Evolutionary conservation across 208 protist genomes (phyloP), one percentile per base, ranked within the genome.

Genomic region (Wallacemonas sp.): DNA sequence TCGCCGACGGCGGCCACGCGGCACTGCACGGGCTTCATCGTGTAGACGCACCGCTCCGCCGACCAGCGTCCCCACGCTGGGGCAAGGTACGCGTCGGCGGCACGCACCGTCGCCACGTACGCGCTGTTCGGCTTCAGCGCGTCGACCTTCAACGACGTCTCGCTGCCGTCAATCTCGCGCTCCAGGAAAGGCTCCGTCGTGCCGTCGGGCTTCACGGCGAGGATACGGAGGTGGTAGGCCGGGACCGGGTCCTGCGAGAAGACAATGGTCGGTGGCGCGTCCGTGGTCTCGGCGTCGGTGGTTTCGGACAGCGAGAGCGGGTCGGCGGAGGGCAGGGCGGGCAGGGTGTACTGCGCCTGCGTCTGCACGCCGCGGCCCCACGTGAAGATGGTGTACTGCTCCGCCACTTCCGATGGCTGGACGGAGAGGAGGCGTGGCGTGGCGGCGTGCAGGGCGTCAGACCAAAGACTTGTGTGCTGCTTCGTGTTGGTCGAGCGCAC

Each of bases 61-160:
- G 89, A 93, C 91, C 93, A 97, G 54, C 83, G 67, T 28, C 91
- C 87, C 89, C 91, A 96, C 67, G 94, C 79, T 1, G 84, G 84
- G 44, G 41, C 54, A n/a, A 77, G 57, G 32, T 65, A 26, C 11
- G 48, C 66, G 44, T 93, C 93, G 50, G 76, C 48, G 10, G 87
- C 84, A 12, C 86, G 84, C 32, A 83, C 79, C 26, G 70, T 76
- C 2, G 90, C 67, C 7, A 88, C 55, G 62, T 96, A 97, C 1
- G 79, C 74, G 25, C 79, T 79, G 81, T 95, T 93, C 16, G 84
- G 84, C 29, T 33, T 45, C 18, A 97, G 76, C 22, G 71, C 44
- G n/a, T 49, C 67, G 18, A 95, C 64, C 32, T 74, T 66, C 12
- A 92, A 79, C 1, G 7, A 59, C 29, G 42, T 23, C 7, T 80